These are phyloP conservation scores for Aspergillus caelatus DNA, from an alignment of 2,329 filamentous ascomycete species.

Conservation along the genomic window DNA sequence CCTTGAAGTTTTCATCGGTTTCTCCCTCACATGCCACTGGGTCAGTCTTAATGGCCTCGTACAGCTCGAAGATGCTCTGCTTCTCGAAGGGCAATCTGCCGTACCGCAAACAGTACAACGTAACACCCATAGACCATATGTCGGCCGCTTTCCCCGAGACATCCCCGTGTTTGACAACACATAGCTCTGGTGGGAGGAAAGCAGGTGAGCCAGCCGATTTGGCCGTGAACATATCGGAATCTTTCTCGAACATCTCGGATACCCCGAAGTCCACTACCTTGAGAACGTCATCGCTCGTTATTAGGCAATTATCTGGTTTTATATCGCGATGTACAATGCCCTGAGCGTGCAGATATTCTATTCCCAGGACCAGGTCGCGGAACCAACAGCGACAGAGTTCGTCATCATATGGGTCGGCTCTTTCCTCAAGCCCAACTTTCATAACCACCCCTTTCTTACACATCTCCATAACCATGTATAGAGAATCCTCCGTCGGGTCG, in stretches of 20 bases:
- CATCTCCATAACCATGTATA: constrained; percentile 99
- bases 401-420: constrained; percentile 77
- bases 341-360: constrained; percentile 94
- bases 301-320: constrained; percentile 92
- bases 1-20: constrained; percentile 68
- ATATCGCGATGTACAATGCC: constrained; percentile 96
- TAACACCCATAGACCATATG: constrained; percentile 98
- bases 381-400: constrained; percentile 90
- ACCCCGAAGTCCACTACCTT: constrained; percentile 99
- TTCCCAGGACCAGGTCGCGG: constrained; percentile 88
- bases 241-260: constrained; percentile 95
- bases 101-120: constrained; percentile 88
- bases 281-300: constrained; percentile 88
- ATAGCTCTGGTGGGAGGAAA: constrained; percentile 91
- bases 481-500: constrained; percentile 89
- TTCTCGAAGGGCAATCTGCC: constrained; percentile 85
- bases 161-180: constrained; percentile 80
- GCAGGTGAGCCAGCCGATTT: constrained; percentile 95
- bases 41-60: constrained; percentile 81
- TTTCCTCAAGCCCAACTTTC: constrained; percentile 87
- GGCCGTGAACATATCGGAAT: constrained; percentile 81
- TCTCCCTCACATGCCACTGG: constrained; percentile 63
- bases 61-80: constrained; percentile 78
- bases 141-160: constrained; percentile 89
- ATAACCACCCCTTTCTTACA: constrained; percentile 98